Evolutionary conservation across 2,329 filamentous ascomycete species (phyloP).

Genomic region (Fusarium palustre): DNA sequence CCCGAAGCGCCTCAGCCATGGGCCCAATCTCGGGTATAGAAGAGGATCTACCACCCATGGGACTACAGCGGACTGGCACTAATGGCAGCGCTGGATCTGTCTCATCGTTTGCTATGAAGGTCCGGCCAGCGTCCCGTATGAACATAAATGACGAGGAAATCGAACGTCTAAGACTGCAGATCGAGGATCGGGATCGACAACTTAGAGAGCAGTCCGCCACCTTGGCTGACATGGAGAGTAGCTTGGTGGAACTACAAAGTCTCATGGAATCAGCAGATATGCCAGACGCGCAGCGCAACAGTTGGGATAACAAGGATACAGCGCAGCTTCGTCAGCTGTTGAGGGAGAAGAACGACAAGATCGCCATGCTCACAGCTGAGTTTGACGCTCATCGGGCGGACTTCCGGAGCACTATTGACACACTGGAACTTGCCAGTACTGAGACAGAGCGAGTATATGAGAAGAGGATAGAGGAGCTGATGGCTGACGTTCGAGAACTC

Average conservation of each 20-base stretch:
- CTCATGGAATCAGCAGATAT: slow-evolving; percentile 72
- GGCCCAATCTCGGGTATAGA: slow-evolving; percentile 65
- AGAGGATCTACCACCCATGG: slow-evolving; percentile 67
- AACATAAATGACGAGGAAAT: slow-evolving; percentile 76
- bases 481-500: slow-evolving; percentile 84
- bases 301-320: slow-evolving; percentile 76
- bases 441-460: slow-evolving; percentile 98
- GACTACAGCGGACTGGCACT: slow-evolving; percentile 63
- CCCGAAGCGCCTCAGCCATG: slow-evolving; percentile 70
- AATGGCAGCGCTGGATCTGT: slow-evolving; percentile 67
- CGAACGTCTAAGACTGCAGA: slow-evolving; percentile 75
- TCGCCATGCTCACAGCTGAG: slow-evolving; percentile 89
- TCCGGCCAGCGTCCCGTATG: slow-evolving; percentile 65
- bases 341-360: slow-evolving; percentile 96
- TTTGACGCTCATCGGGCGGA: slow-evolving; percentile 96
- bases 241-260: slow-evolving; percentile 79
- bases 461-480: slow-evolving; percentile 86
- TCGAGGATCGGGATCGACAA: slow-evolving; percentile 87
- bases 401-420: slow-evolving; percentile 96
- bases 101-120: slow-evolving; percentile 65
- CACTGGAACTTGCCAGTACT: slow-evolving; percentile 91
- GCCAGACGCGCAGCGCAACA: slow-evolving; percentile 57
- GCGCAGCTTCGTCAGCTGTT: slow-evolving; percentile 83
- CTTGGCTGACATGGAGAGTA: slow-evolving; percentile 89
- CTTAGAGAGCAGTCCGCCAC: slow-evolving; percentile 88